Percentiles rank a stretch among this genome's conserved stretches.
phyloP scores from a whole-genome alignment of 2,329 filamentous ascomycete species.

The Penicillium sclerotiorum region DNA sequence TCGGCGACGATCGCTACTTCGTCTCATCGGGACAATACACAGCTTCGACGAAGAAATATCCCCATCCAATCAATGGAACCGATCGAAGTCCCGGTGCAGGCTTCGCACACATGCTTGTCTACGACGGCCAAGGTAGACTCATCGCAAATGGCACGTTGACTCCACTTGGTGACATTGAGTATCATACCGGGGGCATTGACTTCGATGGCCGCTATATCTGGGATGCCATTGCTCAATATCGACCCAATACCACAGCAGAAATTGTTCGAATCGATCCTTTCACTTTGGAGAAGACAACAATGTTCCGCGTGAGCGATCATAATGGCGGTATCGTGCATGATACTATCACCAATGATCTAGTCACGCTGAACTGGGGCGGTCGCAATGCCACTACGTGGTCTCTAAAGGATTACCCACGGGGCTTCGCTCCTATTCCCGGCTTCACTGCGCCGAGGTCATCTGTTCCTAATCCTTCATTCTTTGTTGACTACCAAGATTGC shows the following conservation, averaged over 20 bases:
- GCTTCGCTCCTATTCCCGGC: conserved; percentile 17
- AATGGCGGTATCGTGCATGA: conserved; percentile 53
- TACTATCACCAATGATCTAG: conserved; percentile 36
- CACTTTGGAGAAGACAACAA: conserved; percentile 36
- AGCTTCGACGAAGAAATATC: conserved; percentile 42
- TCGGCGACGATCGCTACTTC: conserved; percentile 49
- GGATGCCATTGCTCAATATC: conserved; percentile 52
- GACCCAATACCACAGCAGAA: conserved; percentile 51
- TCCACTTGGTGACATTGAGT: conserved; percentile 41
- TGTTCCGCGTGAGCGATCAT: conserved; percentile 48
- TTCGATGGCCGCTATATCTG: conserved; percentile 53
- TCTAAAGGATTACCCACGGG: conserved; percentile 36
- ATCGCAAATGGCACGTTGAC: conserved; percentile 52
- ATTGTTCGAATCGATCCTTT: conserved; percentile 45
- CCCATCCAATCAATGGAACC: conserved; percentile 65
- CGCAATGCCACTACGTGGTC: conserved; percentile 41
- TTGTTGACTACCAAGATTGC: conserved; percentile 56
- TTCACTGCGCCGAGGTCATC: conserved; percentile 28
- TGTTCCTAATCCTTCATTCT: conserved; percentile 47
- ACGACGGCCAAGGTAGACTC: conserved; percentile 44
- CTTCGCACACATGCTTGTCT: conserved; percentile 51
- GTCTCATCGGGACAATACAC: conserved; percentile 52
- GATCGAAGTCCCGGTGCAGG: conserved; percentile 53
- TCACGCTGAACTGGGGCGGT: conserved; percentile 52
- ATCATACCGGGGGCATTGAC: conserved; percentile 54